Evolutionary conservation across 345 rosid genomes (phyloP).

Genomic region (Isatis tinctoria): DNA sequence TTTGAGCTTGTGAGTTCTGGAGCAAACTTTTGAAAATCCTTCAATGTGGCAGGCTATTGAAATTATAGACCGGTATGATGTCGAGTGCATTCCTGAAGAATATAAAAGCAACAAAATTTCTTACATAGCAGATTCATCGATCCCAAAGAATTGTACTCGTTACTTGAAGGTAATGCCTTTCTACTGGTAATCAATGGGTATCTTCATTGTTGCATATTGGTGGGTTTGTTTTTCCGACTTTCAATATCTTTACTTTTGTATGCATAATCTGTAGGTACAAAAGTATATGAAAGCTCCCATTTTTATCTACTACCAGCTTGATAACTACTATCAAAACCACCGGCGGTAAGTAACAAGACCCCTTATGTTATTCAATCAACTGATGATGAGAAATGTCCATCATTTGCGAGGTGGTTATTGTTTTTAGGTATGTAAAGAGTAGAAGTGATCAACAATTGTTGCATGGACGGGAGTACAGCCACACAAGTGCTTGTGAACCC

Average conservation of each 20-base stretch:
- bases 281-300: slow-evolving; percentile 88
- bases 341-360: slow-evolving; percentile 44
- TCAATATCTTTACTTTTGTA: background rate
- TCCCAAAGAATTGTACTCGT: slow-evolving; percentile 62
- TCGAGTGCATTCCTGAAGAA: slow-evolving; percentile 59
- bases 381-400: background rate
- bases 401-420: background rate
- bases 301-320: slow-evolving; percentile 76
- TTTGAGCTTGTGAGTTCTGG: background rate
- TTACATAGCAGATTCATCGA: slow-evolving; percentile 52
- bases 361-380: background rate
- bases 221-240: background rate
- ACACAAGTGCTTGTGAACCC: slow-evolving; percentile 66
- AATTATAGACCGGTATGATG: slow-evolving; percentile 65
- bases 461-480: slow-evolving; percentile 44
- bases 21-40: background rate
- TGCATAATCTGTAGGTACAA: slow-evolving; percentile 41
- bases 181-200: background rate
- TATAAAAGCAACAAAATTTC: slow-evolving; percentile 48
- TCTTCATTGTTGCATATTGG: slow-evolving; percentile 6
- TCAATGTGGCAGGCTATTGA: slow-evolving; percentile 58
- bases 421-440: slow-evolving; percentile 75
- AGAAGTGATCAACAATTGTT: slow-evolving; percentile 75
- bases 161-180: slow-evolving; percentile 47
- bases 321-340: slow-evolving; percentile 85